Evolutionary conservation across 352 stramenopile genomes (phyloP), one percentile per base, ranked within the genome.

Genomic region (Phytophthora gonapodyides): DNA sequence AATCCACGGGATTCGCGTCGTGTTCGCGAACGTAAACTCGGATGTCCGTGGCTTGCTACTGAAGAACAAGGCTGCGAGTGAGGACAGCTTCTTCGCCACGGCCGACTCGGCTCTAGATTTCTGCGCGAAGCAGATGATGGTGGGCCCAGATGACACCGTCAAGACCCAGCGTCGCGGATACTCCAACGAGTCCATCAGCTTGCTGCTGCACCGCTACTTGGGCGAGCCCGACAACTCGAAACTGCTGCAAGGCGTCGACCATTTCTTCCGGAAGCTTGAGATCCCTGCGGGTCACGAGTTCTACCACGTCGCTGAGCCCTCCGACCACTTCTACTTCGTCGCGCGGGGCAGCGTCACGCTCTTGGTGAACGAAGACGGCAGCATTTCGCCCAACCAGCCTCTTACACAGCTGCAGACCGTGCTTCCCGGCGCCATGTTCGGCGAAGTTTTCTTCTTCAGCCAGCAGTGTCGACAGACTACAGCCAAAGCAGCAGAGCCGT

Each of bases 391-490:
- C 27, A 59, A 73, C 12, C 76, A 74, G 44, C 65, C 68, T 19
- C 56, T 90, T 7, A 68, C 77, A 19, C 51, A 79, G 51, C 55
- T 91, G 13, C 78, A 91, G 66, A 75, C 78, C 21, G 82, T 89
- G 42, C 76, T 82, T 7, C 78, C 82, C 0, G 82, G 80, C 1
- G 78, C 79, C 21, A 88, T 93, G 77, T 93, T 93, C 63, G 84
- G 84, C 38, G 82, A 93, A 44, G 81, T 91, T 3, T 83, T 90
- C 51, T 93, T 93, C 54, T 88, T 93, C 35, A 77, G 81, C 31
- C 56, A 67, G 15, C 84, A 93, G 52, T 63, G 57, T 16, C 78
- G 83, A 9, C 71, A 82, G 40, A 82, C 86, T 38, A 62, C 55
- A 17, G 82, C 78, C 12, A 57, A 54, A 0, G 71, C 82, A 2